Evolutionary conservation across 164 flowering plant species (phyloP), one percentile per base, ranked within the genome.

Genomic region (Dillenia turbinata): DNA sequence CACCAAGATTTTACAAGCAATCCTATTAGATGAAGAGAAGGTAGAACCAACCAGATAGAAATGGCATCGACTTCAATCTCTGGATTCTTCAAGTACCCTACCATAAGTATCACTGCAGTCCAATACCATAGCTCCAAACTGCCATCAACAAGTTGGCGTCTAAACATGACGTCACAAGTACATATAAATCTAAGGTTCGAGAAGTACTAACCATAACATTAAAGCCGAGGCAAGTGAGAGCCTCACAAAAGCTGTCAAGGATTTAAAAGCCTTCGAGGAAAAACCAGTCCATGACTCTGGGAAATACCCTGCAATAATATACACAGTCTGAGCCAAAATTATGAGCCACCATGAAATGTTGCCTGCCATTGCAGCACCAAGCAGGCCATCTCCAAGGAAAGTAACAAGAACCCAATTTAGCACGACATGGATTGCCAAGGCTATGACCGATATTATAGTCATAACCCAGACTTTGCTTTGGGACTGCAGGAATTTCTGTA

Each of bases 161-260:
- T 61, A 12, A 16, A 12, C 13, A 49, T 16, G 14, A 8, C 56
- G 54, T 44, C 19, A 16, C 12, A 44, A 47, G 12, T 9, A 26
- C 12, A 4, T 9, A 3, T 17, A 14, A 15, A 17, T 12, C 12
- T 52, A 24, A 19, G 19, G 24, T 73, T 26, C 5, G 17, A 33
- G 7, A 33, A 50, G 2, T 49, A 70, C 73, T 61, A 33, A 79
- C 84, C 87, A 83, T 48, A 83, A 61, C 88, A 83, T 84, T 15
- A 79, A 5, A 15, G 84, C 88, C 10, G 88, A 84, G 46, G 84
- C 75, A n/a, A 84, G 68, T 0, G 85, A 81, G 26, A 84, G 77
- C 62, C 75, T 84, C 44, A 77, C 51, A 57, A 84, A 84, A 14
- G 64, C 71, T 5, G 50, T 15, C 65, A 84, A 66, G 12, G 80